Evolutionary conservation across 2,329 filamentous ascomycete genomes (phyloP).

Genomic region (Cadophora sp.): DNA sequence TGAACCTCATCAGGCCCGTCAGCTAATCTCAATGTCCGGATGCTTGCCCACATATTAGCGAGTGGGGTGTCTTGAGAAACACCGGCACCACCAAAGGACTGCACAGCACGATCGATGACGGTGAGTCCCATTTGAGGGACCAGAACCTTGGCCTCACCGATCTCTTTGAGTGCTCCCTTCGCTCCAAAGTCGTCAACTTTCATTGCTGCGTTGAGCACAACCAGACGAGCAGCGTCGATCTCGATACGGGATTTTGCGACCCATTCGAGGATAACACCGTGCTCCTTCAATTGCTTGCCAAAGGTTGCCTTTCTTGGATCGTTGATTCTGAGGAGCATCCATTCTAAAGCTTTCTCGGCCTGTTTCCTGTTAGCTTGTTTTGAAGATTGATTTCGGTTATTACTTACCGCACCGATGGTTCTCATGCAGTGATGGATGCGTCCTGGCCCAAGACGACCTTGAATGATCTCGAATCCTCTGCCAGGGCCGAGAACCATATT

Average conservation of each 20-base stretch:
- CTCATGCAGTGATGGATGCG: constrained; percentile 99
- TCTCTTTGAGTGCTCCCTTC: constrained; percentile 90
- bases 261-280: constrained; percentile 95
- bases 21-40: constrained; percentile 82
- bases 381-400: neutral
- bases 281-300: constrained; percentile 83
- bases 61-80: constrained; percentile 95
- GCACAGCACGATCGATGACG: constrained; percentile 93
- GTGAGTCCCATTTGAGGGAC: constrained; percentile 82
- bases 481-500: constrained; percentile 94
- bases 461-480: constrained; percentile 96
- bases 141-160: constrained; percentile 93
- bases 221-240: constrained; percentile 87
- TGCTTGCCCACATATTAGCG: constrained; percentile 80
- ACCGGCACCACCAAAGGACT: constrained; percentile 89
- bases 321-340: constrained; percentile 93
- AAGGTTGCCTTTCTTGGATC: constrained; percentile 91
- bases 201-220: constrained; percentile 93
- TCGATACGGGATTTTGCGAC: constrained; percentile 91
- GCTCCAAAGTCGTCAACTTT: constrained; percentile 91
- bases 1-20: constrained; percentile 98
- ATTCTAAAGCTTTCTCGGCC: constrained; percentile 90
- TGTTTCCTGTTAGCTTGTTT: constrained; percentile 39
- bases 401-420: constrained; percentile 78
- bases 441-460: constrained; percentile 92